Conservation (phyloP, 768 basidiomycete genomes). For the Lactarius akahatsu region DNA sequence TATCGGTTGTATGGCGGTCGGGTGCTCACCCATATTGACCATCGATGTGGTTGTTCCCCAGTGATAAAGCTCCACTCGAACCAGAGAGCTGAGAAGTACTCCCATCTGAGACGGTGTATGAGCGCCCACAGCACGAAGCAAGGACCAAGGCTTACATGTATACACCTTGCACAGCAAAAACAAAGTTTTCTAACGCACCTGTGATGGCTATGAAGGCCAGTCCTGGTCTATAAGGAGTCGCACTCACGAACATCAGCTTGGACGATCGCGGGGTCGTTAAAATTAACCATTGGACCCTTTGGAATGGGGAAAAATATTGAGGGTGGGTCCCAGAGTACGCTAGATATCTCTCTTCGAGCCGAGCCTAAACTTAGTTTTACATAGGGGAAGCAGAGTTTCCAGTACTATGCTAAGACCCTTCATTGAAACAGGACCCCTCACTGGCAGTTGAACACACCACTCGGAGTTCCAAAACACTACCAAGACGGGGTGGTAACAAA, state of each 20-base stretch:
- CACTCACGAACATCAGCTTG: conserved; percentile 9
- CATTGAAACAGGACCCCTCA: too few relatives aligned
- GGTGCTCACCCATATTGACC: conserved; percentile 26
- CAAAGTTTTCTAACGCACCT: neutral
- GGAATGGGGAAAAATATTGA: neutral
- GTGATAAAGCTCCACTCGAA: conserved; percentile 25
- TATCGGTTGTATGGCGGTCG: neutral
- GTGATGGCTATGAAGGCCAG: neutral
- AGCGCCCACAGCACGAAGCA: neutral
- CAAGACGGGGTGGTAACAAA: too few relatives aligned
- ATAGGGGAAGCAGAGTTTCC: neutral
- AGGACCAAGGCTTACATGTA: conserved; percentile 7
- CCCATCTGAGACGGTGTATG: conserved; percentile 17
- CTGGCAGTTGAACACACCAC: too few relatives aligned
- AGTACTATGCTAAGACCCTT: too few relatives aligned
- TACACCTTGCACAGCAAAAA: conserved; percentile 8
- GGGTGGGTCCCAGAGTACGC: neutral
- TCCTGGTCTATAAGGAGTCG: neutral
- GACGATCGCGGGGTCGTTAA: neutral
- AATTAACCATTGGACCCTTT: neutral
- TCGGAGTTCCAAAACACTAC: too few relatives aligned
- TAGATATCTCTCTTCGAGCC: neutral
- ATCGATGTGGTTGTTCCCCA: conserved; percentile 15
- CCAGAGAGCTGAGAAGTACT: conserved; percentile 21
- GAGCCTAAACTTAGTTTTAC: neutral